phyloP scores from a whole-genome alignment of 164 flowering plant species.

The Piper betle region DNA sequence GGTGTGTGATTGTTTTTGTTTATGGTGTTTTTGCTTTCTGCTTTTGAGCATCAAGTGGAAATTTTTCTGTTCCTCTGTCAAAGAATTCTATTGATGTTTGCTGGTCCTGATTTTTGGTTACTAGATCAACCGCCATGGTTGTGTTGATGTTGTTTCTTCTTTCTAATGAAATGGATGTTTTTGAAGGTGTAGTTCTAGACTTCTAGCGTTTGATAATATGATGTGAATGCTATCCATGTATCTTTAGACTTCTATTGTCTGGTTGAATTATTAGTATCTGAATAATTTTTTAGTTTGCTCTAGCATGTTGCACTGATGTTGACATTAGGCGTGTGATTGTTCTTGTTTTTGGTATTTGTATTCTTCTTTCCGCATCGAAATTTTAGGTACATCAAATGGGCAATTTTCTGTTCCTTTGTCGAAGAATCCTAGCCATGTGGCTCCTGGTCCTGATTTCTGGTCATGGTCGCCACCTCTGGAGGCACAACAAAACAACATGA shows the following conservation, averaged over 20 bases:
- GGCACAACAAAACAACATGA: conserved; percentile 10
- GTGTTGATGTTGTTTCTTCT: not conserved
- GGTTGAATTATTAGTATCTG: too few species aligned
- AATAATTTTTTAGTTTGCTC: not conserved
- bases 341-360: not conserved
- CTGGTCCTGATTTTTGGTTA: conserved; percentile 97
- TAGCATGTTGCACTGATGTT: not conserved
- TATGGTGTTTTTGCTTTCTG: not conserved
- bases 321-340: not conserved
- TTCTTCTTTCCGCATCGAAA: not conserved
- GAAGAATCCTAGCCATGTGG: conserved; percentile 18
- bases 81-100: conserved; percentile 28
- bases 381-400: conserved; percentile 25
- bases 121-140: not conserved
- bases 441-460: conserved; percentile 98
- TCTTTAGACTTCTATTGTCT: too few species aligned
- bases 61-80: conserved; percentile 13
- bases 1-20: not conserved
- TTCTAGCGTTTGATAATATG: too few species aligned
- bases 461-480: conserved; percentile 73
- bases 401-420: conserved; percentile 14
- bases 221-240: too few species aligned
- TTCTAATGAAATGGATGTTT: not conserved
- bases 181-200: too few species aligned
- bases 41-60: conserved; percentile 24